Base-by-base conservation (phyloP, 2,329 filamentous ascomycete genomes). In the Mycogone perniciosa region DNA sequence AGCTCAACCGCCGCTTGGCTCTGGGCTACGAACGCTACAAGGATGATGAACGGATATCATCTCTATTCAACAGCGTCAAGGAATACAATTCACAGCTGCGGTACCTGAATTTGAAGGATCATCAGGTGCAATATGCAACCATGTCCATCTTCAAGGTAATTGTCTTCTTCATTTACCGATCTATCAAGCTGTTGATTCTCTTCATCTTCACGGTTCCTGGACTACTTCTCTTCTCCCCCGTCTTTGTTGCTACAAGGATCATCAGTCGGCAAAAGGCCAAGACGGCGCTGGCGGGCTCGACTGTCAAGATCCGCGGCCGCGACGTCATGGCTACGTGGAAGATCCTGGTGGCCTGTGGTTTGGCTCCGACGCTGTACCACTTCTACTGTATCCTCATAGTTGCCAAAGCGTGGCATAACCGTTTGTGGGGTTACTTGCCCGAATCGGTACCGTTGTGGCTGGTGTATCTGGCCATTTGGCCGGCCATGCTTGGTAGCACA, bases 321-420 rank as follows among this genome's bases (percentile, higher is more conserved):
- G 90, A 96, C 66, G 90, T 96, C 48, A 90, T 95, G 76, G 89
- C 89, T 0, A 95, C 90, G 0, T 96, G 90, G 90, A 96, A 96
- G 68, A 80, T 95, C 13, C 78, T 95, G 33, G 89, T 95, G n/a
- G 85, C 89, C 7, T 77, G 95, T 65, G 88, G 86, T 1, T 80
- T 95, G 52, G 87, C 89, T 1, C 90, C 90, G 0, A 78, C 87
- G 11, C 76, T 95, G 4, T 95, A 95, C 70, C 83, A 88, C 59
- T 79, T 87, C 54, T 96, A 96, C 71, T 89, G 86, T 26, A 76
- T 82, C 52, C 65, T 88, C 20, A 78, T 93, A 31, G 84, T 86
- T 1, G 79, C 82, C 65, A 91, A 86, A 81, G 86, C 89, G 5
- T 88, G 88, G 69, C 77, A 82, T 57, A 92, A 95, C 67, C 82